Percentiles rank a stretch among this genome's conserved stretches.
Conservation (phyloP, 495 filamentous ascomycete genomes). For the Eremomyces bilateralis region DNA sequence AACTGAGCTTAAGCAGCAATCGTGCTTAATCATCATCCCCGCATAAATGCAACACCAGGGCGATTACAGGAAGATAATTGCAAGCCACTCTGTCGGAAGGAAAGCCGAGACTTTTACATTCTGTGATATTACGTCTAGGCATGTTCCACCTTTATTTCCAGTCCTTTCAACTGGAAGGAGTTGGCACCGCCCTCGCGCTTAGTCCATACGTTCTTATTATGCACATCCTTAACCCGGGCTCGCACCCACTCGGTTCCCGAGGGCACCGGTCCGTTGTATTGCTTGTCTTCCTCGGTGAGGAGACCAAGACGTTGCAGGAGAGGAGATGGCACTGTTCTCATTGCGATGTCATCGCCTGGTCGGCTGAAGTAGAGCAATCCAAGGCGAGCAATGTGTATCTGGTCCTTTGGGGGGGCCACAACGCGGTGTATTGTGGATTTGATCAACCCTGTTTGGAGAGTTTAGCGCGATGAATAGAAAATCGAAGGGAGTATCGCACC, state of each 20-base stretch:
- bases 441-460: conserved; percentile 17
- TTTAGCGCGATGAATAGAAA: neutral
- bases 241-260: neutral
- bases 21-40: no score
- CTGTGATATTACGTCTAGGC: no score
- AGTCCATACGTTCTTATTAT: conserved; percentile 18
- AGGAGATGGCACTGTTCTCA: neutral
- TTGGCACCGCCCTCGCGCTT: conserved; percentile 20
- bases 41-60: no score
- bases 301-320: neutral
- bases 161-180: conserved; percentile 22
- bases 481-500: conserved; percentile 4
- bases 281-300: neutral
- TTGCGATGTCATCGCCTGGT: neutral
- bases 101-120: no score
- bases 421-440: conserved; percentile 29
- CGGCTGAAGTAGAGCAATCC: neutral
- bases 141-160: conserved; percentile 23
- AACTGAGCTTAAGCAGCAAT: no score
- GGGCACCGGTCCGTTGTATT: neutral
- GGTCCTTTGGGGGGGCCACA: neutral
- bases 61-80: no score
- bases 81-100: no score
- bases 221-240: neutral
- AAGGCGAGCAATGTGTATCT: neutral